These are phyloP conservation scores for Ascochyta rabiei DNA, from an alignment of 2,329 filamentous ascomycete species.

Conservation along the genomic window DNA sequence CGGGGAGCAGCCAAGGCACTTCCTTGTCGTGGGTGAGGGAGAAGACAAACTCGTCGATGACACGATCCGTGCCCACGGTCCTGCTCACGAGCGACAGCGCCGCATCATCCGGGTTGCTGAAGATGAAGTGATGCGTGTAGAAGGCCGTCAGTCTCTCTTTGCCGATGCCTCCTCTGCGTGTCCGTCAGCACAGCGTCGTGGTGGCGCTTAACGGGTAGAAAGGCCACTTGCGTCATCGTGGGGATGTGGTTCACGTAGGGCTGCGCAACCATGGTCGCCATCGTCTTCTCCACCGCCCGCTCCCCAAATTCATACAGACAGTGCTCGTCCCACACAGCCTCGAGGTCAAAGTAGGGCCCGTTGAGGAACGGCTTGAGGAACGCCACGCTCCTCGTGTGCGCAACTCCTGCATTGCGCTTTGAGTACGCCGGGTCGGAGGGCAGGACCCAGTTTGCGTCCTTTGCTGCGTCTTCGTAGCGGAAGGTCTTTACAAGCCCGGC, in stretches of 20 bases:
- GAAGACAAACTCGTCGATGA: slow-evolving; percentile 54
- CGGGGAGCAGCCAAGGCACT: slow-evolving; percentile 46
- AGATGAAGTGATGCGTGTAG: slow-evolving; percentile 77
- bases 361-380: slow-evolving; percentile 68
- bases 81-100: slow-evolving; percentile 72
- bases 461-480: slow-evolving; percentile 33
- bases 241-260: slow-evolving; percentile 81
- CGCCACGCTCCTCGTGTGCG: slow-evolving; percentile 69
- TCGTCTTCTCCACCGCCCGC: slow-evolving; percentile 72
- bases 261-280: slow-evolving; percentile 81
- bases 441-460: slow-evolving; percentile 36
- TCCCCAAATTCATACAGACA: slow-evolving; percentile 73
- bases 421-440: slow-evolving; percentile 46
- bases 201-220: not conserved
- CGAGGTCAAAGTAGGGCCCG: slow-evolving; percentile 75
- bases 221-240: slow-evolving; percentile 57
- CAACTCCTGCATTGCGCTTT: slow-evolving; percentile 61
- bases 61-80: slow-evolving; percentile 72
- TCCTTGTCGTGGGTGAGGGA: slow-evolving; percentile 40
- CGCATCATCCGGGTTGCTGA: slow-evolving; percentile 71
- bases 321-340: slow-evolving; percentile 81
- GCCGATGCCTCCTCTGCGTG: slow-evolving; percentile 68
- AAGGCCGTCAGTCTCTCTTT: slow-evolving; percentile 67
- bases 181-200: not conserved
- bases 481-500: slow-evolving; percentile 29